phyloP scores from a whole-genome alignment of 129 eudicot genomes.

The Flaveria trinervia region DNA sequence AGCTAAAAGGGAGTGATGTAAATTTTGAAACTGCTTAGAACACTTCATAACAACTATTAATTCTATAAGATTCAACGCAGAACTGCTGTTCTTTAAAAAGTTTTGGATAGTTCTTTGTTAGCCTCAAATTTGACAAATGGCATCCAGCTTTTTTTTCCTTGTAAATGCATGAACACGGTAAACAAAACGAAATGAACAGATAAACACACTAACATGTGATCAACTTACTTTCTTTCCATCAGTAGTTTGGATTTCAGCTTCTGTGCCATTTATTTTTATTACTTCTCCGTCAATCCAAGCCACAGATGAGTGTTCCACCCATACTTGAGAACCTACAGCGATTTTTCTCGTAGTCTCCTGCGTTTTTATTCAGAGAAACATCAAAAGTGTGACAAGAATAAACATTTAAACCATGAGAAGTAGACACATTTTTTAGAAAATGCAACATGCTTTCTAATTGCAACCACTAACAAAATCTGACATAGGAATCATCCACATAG shows the following conservation, averaged over 20 bases:
- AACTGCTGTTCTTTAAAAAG: conserved; percentile 4
- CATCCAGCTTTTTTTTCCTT: not conserved
- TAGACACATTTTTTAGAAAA: conserved; percentile 8
- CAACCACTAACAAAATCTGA: conserved; percentile 19
- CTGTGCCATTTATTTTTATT: conserved; percentile 69
- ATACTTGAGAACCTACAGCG: conserved; percentile 74
- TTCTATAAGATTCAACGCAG: conserved; percentile 2
- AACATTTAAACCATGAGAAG: conserved; percentile 11
- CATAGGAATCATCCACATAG: not conserved
- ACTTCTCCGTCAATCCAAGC: conserved; percentile 96
- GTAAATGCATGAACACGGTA: conserved; percentile 9
- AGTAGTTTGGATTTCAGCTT: conserved; percentile 64
- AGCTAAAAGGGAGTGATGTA: not conserved
- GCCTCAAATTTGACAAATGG: conserved; percentile 7
- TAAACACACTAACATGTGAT: conserved; percentile 17
- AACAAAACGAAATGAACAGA: conserved; percentile 17
- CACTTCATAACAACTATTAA: not conserved
- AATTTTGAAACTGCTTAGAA: conserved; percentile 9
- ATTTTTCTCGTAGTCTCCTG: conserved; percentile 81
- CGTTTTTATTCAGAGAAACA: conserved; percentile 33
- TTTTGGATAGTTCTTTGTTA: conserved; percentile 6
- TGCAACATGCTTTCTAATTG: conserved; percentile 1
- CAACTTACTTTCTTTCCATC: conserved; percentile 66
- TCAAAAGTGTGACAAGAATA: conserved; percentile 21
- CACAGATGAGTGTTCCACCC: conserved; percentile 80